These are phyloP conservation scores for Scortechinia acanthostroma DNA, from an alignment of 2,329 filamentous ascomycete genomes.

Conservation along the genomic window DNA sequence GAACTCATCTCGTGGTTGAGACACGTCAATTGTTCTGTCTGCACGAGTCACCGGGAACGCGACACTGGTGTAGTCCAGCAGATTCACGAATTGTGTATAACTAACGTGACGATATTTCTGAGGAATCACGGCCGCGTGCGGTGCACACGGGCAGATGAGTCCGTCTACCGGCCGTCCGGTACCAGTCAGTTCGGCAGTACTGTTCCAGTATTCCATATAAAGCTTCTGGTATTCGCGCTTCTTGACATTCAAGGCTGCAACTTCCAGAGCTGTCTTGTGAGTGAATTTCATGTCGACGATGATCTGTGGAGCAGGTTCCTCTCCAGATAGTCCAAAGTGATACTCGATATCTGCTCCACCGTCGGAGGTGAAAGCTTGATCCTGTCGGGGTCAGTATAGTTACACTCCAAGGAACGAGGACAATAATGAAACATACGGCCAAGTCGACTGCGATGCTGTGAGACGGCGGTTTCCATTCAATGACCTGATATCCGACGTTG, in stretches of 20 bases:
- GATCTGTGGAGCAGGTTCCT: background rate
- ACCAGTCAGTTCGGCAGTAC: background rate
- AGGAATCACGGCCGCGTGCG: conserved; percentile 1
- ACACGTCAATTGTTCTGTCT: background rate
- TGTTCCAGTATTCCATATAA: conserved; percentile 3
- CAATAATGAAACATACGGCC: background rate
- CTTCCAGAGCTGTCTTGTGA: background rate
- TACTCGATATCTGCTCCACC: background rate
- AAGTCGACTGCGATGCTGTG: background rate
- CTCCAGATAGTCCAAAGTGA: background rate
- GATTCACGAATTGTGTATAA: background rate
- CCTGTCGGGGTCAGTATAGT: too few species aligned
- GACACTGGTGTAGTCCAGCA: background rate
- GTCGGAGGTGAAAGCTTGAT: background rate
- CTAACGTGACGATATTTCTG: background rate
- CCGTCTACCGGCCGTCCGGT: background rate
- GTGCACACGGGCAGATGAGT: background rate
- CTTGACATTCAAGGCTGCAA: background rate
- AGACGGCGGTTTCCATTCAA: background rate
- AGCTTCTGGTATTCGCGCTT: background rate
- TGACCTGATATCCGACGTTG: too few species aligned
- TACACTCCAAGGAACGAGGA: too few species aligned
- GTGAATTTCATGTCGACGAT: background rate
- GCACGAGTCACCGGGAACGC: background rate
- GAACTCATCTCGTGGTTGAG: background rate